Evolutionary conservation across 768 basidiomycete species (phyloP).

Genomic region (Mycena metata): DNA sequence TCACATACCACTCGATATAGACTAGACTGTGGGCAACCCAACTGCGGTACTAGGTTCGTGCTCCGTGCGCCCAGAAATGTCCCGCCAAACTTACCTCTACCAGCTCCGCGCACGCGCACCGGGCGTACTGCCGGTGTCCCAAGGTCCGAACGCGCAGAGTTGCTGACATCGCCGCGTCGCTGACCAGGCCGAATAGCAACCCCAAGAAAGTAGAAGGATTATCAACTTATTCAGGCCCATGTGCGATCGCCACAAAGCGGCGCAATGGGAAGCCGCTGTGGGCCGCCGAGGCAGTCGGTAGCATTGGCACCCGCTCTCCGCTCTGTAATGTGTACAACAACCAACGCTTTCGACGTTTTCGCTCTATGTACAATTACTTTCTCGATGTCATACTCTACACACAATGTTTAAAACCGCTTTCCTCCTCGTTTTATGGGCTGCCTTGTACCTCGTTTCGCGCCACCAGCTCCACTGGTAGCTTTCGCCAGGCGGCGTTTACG

Average conservation of each 20-base stretch:
- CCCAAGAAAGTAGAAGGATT: slow-evolving; percentile 24
- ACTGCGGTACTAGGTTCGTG: slow-evolving; percentile 32
- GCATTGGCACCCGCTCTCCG: neutral
- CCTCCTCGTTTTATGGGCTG: slow-evolving; percentile 85
- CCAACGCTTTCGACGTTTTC: neutral
- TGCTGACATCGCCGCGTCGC: neutral
- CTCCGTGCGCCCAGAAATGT: neutral
- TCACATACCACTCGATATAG: slow-evolving; percentile 5
- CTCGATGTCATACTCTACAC: neutral
- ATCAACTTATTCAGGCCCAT: slow-evolving; percentile 38
- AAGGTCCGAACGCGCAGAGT: slow-evolving; percentile 23
- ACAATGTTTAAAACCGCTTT: slow-evolving; percentile 70
- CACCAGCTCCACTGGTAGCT: slow-evolving; percentile 47
- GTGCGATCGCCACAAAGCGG: slow-evolving; percentile 37
- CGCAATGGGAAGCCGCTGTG: slow-evolving; percentile 34
- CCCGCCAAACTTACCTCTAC: slow-evolving; percentile 1
- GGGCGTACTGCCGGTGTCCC: slow-evolving; percentile 33
- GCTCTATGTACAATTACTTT: neutral
- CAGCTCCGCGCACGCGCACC: slow-evolving; percentile 27
- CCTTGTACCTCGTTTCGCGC: slow-evolving; percentile 65
- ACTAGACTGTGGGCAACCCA: slow-evolving; percentile 33
- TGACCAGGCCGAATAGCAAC: neutral
- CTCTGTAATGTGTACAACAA: slow-evolving; percentile 14
- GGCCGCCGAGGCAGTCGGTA: slow-evolving; percentile 30
- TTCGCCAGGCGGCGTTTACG: slow-evolving; percentile 48